Evolutionary conservation across 164 flowering plant genomes (phyloP), one percentile per base, ranked within the genome.

Genomic region (Magnolia changhungtana): DNA sequence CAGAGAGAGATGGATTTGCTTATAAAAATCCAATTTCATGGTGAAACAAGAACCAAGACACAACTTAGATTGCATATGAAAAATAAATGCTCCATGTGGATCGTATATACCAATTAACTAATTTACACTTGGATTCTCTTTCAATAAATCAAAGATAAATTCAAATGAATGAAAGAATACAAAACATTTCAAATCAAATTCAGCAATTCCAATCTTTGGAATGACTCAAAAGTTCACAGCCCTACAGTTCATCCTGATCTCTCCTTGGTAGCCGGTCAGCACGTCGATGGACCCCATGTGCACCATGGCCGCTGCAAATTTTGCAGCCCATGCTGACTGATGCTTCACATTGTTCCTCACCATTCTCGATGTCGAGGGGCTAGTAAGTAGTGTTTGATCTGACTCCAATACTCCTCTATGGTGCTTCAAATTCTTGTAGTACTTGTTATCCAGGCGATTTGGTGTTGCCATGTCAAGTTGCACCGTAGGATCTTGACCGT

Each of bases 201-300:
- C 24, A 7, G 8, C 68, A 7, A 20, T 11, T 24, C 68, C 29
- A 21, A 7, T 21, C 23, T 16, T 63, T n/a, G 23, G 65, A n/a
- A 21, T 18, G 21, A 63, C 65, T 63, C 9, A 66, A 9, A 66
- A 78, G 67, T 81, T 81, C 27, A 81, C 77, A 72, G 45, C 68
- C 69, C 76, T 74, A 20, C 76, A 74, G 24, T 52, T 51, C 69
- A 20, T 74, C 64, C 76, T 74, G 52, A 74, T 37, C 69, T 74
- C 68, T 14, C 76, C 68, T 29, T 63, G 50, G 10, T 45, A 16
- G 8, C 76, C 76, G 11, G 76, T 74, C 7, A 74, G 76, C 51
- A 74, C 76, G 1, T 75, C 63, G 23, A 75, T 75, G 31, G 71
- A 27, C 18, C 71, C 71, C 50, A 67, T 67, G 9, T 7, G 71